Base-by-base conservation (phyloP, 2,329 filamentous ascomycete genomes). In the Colletotrichum scovillei region DNA sequence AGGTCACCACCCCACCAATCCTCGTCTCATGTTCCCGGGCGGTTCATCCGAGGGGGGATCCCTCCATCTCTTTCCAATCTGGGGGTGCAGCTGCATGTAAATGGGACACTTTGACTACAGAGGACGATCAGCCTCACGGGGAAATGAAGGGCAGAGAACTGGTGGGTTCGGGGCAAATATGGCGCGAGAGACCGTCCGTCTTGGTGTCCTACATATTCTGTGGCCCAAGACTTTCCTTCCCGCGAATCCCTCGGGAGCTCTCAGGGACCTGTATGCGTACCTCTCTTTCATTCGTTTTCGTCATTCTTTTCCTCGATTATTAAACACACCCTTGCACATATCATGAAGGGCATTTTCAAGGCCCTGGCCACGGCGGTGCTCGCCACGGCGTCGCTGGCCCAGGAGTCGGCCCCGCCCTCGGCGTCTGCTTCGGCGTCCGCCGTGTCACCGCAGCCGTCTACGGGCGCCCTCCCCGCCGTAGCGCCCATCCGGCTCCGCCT, bases 401-500 rank as follows among this genome's bases (percentile, higher is more conserved):
- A 68, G 22, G 64, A 72, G 8, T 19, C 68, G 14, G 46, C 49
- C 46, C 42, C 53, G 35, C 30, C 32, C 14, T 59, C 56, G n/a
- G 30, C 42, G 3, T 8, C 42, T 1, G 28, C 56, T 35, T 59
- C 56, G 56, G n/a, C 32, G 22, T 28, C 63, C 26, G 35, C 22
- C 63, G 28, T 22, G 1, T 55, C 62, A 30, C 24, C 19, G 42
- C 42, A 46, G 42, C 68, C 69, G 14, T 53, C 8, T 19, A 16
- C 69, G 12, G 49, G 19, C 5, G 19, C 6, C 6, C 12, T 68
- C 5, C 66, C 70, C 19, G 55, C 55, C 49, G 55, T 35, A 22
- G 69, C 74, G 16, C 69, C 65, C 3, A 73, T 73, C 56, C 73
- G 73, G 26, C 66, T 76, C 14, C 57, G 63, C 2, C 69, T 76